Base-by-base conservation (phyloP, 1,284 basidiomycete genomes). In the Cystobasidiaceae sp. region DNA sequence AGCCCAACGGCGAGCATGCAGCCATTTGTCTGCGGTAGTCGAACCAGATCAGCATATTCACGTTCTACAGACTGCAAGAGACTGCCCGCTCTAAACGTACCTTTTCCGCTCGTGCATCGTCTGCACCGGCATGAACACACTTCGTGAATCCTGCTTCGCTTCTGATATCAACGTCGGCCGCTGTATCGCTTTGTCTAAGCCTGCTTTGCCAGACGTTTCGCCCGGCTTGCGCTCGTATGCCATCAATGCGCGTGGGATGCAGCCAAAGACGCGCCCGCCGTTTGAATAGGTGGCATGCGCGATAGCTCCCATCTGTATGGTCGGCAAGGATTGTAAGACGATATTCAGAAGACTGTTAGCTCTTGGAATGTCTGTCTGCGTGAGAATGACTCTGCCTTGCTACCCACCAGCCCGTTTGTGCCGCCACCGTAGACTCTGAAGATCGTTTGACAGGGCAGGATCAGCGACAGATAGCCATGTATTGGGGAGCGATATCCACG, bases 1-100 rank as follows among this genome's bases (percentile, higher is more conserved):
- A 76, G 49, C 73, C 75, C 17, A 73, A 60, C 25, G 70, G 67
- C 57, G 67, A 60, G 48, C 72, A 69, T 1, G 50, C 34, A 3
- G 74, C 74, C 74, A 75, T 75, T 17, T 59, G 43, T 27, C 56
- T 59, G 37, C n/a, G 37, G 9, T 9, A 39, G 37, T 9, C n/a
- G 37, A 9, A n/a, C n/a, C 37, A 39, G 37, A 39, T 39, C 11
- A n/a, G 37, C n/a, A n/a, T n/a, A n/a, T n/a, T 39, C 11, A 39
- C 11, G 11, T 39, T 9, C n/a, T 9, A 9, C 11, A 39, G 37
- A 9, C n/a, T 39, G 9, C n/a, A 9, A 9, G 37, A 39, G 37
- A n/a, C 11, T n/a, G 37, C 37, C 11, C n/a, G n/a, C n/a, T n/a
- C n/a, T n/a, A n/a, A n/a, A 49, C 48, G 52, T n/a, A 45, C 61